These are phyloP conservation scores for Chondrostereum purpureum DNA, from an alignment of 1,284 basidiomycete species.

Conservation along the genomic window DNA sequence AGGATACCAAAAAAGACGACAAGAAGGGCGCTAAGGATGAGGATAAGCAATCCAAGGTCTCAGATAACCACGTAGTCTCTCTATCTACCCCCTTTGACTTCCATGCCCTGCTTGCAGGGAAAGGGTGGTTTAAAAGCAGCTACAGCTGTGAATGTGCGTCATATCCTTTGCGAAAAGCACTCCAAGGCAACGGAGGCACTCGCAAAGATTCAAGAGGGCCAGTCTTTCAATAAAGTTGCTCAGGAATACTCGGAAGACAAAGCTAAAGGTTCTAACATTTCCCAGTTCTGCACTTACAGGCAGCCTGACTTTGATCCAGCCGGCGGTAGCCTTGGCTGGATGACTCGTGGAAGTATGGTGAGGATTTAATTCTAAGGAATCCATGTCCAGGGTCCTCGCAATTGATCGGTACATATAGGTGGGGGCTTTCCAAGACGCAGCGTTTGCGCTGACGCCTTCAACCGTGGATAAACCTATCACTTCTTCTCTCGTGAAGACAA, in stretches of 20 bases:
- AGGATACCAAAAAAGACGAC: conserved; percentile 29
- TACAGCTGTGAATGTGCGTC: conserved; percentile 75
- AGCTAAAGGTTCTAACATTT: conserved; percentile 56
- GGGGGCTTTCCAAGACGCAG: conserved; percentile 77
- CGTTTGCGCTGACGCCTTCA: conserved; percentile 72
- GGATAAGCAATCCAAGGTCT: conserved; percentile 26
- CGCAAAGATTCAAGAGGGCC: conserved; percentile 69
- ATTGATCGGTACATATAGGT: conserved; percentile 26
- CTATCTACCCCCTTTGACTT: not conserved
- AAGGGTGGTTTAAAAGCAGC: conserved; percentile 51
- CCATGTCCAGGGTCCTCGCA: not conserved
- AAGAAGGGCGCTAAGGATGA: conserved; percentile 28
- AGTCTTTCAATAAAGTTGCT: conserved; percentile 78
- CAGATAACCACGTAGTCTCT: not conserved
- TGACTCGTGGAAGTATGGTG: conserved; percentile 78
- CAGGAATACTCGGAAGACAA: conserved; percentile 86
- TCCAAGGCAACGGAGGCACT: conserved; percentile 71
- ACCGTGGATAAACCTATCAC: conserved; percentile 68
- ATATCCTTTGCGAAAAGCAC: conserved; percentile 84
- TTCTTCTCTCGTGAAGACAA: conserved; percentile 72
- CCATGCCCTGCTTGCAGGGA: not conserved
- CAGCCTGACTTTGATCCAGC: conserved; percentile 33
- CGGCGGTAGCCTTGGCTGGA: conserved; percentile 81
- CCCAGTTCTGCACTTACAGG: not conserved
- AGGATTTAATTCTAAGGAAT: conserved; percentile 13